These are phyloP conservation scores for Apiospora saccharicola DNA, from an alignment of 2,329 filamentous ascomycete genomes.

Conservation along the genomic window DNA sequence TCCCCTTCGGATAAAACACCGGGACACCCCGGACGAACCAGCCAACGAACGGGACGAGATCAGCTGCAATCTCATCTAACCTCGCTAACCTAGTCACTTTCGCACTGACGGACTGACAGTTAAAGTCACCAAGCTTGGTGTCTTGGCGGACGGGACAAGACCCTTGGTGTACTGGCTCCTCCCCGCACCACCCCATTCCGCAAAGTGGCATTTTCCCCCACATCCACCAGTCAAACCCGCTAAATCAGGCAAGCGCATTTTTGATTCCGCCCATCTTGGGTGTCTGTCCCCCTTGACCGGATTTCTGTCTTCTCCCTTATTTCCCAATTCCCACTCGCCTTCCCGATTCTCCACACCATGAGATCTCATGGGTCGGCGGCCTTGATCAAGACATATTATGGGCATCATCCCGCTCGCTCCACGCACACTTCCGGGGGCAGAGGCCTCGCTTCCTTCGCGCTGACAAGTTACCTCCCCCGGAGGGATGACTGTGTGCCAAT, in stretches of 20 bases:
- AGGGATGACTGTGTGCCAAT: constrained; percentile 10
- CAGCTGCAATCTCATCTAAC: no score
- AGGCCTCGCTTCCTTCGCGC: not conserved
- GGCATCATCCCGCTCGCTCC: constrained; percentile 15
- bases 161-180: no score
- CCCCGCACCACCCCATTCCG: no score
- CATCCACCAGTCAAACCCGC: no score
- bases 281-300: not conserved
- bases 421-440: constrained; percentile 4
- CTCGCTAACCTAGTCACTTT: no score
- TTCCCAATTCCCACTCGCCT: not conserved
- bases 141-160: no score
- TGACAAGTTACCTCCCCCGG: constrained; percentile 1
- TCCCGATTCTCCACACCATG: not conserved
- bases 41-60: not conserved
- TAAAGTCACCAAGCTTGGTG: no score
- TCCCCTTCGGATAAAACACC: not conserved
- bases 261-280: no score
- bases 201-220: no score
- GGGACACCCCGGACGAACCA: not conserved
- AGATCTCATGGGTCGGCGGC: constrained; percentile 3
- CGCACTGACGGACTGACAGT: no score
- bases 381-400: not conserved
- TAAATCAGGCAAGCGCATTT: no score
- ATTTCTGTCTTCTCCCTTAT: not conserved